A percentile compares a stretch with the other conserved stretches of the same genome.
These are phyloP conservation scores for Cetradonia linearis DNA, from an alignment of 495 filamentous ascomycete species.

Conservation along the genomic window DNA sequence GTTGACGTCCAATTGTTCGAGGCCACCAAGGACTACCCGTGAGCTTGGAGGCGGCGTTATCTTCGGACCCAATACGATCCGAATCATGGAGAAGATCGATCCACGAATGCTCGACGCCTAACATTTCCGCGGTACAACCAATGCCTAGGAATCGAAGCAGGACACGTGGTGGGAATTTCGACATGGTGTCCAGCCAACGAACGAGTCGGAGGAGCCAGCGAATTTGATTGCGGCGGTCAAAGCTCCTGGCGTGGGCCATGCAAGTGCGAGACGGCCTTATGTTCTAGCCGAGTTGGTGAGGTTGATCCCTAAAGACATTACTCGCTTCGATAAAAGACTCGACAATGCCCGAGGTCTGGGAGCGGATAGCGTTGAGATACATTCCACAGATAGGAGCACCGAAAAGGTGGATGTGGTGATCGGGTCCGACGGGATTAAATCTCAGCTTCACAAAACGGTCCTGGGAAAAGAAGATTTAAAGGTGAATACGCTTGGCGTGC, in stretches of 20 bases:
- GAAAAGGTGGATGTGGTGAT: constrained; percentile 34
- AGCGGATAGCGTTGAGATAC: constrained; percentile 23
- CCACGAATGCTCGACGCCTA: constrained; percentile 37
- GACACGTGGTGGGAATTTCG: too few relatives aligned
- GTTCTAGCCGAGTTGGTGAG: constrained; percentile 36
- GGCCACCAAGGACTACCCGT: constrained; percentile 33
- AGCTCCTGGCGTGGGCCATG: too few relatives aligned
- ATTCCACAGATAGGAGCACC: constrained; percentile 29
- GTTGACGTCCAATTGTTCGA: constrained; percentile 45
- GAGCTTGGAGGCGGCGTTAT: constrained; percentile 55
- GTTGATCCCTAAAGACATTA: constrained; percentile 34
- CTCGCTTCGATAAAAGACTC: constrained; percentile 41
- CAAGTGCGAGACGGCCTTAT: too few relatives aligned
- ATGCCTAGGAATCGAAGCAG: too few relatives aligned
- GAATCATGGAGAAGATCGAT: constrained; percentile 45
- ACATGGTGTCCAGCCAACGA: too few relatives aligned
- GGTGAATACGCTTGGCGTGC: constrained; percentile 43
- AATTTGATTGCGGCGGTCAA: too few relatives aligned
- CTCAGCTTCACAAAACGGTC: constrained; percentile 27
- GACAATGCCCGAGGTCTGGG: constrained; percentile 23
- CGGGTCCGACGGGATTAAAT: constrained; percentile 33
- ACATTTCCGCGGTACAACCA: constrained; percentile 30
- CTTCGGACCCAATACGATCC: constrained; percentile 47
- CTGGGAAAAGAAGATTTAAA: constrained; percentile 37
- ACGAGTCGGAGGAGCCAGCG: too few relatives aligned